phyloP scores from a whole-genome alignment of 495 filamentous ascomycete genomes.

The Staphylotrichum longicolle region DNA sequence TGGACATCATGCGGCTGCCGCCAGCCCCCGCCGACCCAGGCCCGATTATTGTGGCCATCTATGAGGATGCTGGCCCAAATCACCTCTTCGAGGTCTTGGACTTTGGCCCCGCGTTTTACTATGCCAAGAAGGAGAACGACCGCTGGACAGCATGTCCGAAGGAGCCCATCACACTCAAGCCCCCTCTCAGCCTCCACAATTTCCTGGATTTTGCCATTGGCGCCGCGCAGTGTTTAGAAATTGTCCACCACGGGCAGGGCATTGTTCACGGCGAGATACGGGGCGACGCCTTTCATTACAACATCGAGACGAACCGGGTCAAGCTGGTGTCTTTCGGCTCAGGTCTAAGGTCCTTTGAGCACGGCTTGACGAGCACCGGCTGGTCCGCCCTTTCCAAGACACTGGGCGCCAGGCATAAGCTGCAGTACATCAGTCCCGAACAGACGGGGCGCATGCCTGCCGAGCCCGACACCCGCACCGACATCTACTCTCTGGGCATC shows the following conservation, averaged over 20 bases:
- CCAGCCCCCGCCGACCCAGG: constrained; percentile 61
- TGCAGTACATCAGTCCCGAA: constrained; percentile 85
- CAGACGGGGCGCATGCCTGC: constrained; percentile 88
- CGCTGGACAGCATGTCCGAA: constrained; percentile 41
- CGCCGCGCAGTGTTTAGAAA: constrained; percentile 77
- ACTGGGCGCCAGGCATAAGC: constrained; percentile 75
- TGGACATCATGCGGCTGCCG: constrained; percentile 68
- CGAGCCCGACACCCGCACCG: constrained; percentile 83
- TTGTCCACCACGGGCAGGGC: constrained; percentile 77
- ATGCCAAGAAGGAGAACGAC: constrained; percentile 50
- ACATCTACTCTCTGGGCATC: constrained; percentile 85
- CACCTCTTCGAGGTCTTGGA: constrained; percentile 66
- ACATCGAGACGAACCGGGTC: constrained; percentile 61
- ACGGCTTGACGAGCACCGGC: constrained; percentile 77
- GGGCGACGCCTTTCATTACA: constrained; percentile 84
- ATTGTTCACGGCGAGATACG: constrained; percentile 86
- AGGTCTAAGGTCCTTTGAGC: constrained; percentile 79
- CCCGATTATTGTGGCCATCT: constrained; percentile 69
- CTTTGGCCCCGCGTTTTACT: constrained; percentile 73
- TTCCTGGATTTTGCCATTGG: constrained; percentile 90
- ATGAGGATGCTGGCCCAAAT: constrained; percentile 73
- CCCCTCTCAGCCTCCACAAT: constrained; percentile 62
- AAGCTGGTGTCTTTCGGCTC: constrained; percentile 82
- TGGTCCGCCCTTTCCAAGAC: constrained; percentile 79
- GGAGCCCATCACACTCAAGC: constrained; percentile 45